Conservation (phyloP, 805 yeast species). For the Barnettozyma californica region DNA sequence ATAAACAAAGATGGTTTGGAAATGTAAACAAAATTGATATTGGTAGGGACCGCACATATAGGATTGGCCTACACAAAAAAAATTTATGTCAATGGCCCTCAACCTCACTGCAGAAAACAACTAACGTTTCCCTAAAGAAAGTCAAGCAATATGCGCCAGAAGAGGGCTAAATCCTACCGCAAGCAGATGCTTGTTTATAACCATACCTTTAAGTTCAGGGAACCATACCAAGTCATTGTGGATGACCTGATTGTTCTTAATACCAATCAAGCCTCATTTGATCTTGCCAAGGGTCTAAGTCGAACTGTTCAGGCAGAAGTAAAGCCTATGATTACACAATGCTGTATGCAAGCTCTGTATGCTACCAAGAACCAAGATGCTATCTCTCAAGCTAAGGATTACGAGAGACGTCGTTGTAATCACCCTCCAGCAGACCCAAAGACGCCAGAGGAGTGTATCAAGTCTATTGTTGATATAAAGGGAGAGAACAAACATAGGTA, state of each 20-base stretch:
- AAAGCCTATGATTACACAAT: conserved; percentile 91
- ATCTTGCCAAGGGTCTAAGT: conserved; percentile 73
- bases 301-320: conserved; percentile 81
- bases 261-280: conserved; percentile 63
- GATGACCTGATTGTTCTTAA: conserved; percentile 74
- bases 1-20: background rate
- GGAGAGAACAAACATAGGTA: conserved; percentile 88
- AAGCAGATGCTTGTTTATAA: conserved; percentile 85
- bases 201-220: conserved; percentile 86
- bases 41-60: background rate
- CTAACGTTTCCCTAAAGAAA: background rate
- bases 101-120: background rate
- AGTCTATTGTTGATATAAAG: conserved; percentile 59
- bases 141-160: conserved; percentile 70
- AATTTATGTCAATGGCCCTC: background rate
- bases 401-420: conserved; percentile 90
- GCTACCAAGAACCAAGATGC: conserved; percentile 66
- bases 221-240: conserved; percentile 85
- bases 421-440: conserved; percentile 63
- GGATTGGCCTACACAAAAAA: background rate
- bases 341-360: conserved; percentile 86
- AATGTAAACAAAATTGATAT: background rate
- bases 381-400: conserved; percentile 71
- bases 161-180: conserved; percentile 89
- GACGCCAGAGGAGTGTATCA: conserved; percentile 71